Percentiles rank a stretch among this genome's conserved stretches.
These are phyloP conservation scores for Pseudonectria buxi DNA, from an alignment of 2,329 filamentous ascomycete species.

Conservation along the genomic window DNA sequence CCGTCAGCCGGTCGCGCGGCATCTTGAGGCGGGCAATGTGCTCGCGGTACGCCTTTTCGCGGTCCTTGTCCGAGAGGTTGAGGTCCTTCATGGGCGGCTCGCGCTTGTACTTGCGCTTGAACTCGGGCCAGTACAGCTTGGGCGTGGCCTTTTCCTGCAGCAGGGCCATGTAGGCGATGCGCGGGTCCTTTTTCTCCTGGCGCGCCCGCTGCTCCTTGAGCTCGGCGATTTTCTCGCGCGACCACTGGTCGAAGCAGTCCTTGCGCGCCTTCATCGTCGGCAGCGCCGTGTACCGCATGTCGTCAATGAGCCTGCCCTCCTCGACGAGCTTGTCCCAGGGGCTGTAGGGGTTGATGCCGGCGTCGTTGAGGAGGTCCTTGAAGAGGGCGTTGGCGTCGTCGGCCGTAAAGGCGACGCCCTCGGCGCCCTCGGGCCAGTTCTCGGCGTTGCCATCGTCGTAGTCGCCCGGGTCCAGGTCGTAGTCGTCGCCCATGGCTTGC, in stretches of 20 bases:
- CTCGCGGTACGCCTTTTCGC: constrained; percentile 74
- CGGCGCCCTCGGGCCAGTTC: constrained; percentile 63
- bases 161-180: constrained; percentile 74
- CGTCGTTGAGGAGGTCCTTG: constrained; percentile 79
- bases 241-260: constrained; percentile 82
- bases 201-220: constrained; percentile 66
- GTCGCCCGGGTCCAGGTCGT: constrained; percentile 69
- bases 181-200: constrained; percentile 75
- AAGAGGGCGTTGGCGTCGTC: constrained; percentile 74
- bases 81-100: constrained; percentile 74
- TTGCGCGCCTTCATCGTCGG: constrained; percentile 73
- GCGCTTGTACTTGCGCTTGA: constrained; percentile 82
- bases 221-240: constrained; percentile 64
- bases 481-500: constrained; percentile 81
- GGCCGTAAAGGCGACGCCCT: constrained; percentile 63
- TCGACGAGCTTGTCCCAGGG: constrained; percentile 89
- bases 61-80: constrained; percentile 64
- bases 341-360: constrained; percentile 75
- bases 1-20: constrained; percentile 58
- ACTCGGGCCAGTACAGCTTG: constrained; percentile 96
- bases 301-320: constrained; percentile 73
- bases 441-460: constrained; percentile 60
- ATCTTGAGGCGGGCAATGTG: constrained; percentile 62
- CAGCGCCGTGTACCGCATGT: constrained; percentile 79
- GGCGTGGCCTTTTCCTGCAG: constrained; percentile 75